Percentiles rank a stretch among this genome's conserved stretches.
These are phyloP conservation scores for Diddensiella santjacobensis DNA, from an alignment of 805 yeast genomes.

Conservation along the genomic window DNA sequence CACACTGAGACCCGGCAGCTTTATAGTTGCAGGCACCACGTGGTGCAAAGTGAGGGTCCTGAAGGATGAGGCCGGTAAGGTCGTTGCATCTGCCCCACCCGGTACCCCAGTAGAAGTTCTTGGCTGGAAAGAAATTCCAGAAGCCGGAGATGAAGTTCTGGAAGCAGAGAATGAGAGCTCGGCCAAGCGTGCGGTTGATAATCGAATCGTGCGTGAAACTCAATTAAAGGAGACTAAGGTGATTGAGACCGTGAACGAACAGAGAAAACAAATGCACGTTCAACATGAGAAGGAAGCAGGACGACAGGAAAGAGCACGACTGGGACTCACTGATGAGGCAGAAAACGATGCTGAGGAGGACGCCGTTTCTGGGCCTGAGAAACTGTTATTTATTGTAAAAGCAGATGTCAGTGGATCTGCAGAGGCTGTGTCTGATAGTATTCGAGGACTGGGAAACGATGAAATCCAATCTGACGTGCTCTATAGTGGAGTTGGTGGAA, in stretches of 20 bases:
- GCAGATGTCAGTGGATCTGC: conserved; percentile 94
- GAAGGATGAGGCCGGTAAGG: conserved; percentile 67
- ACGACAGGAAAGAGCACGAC: conserved; percentile 52
- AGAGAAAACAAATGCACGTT: conserved; percentile 49
- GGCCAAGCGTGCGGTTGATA: conserved; percentile 71
- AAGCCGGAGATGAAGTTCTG: conserved; percentile 80
- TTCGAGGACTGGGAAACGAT: conserved; percentile 79
- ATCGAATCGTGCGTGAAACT: conserved; percentile 53
- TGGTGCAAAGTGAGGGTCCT: conserved; percentile 81
- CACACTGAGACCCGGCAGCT: conserved; percentile 59
- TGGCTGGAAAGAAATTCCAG: conserved; percentile 94
- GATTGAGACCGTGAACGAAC: conserved; percentile 67
- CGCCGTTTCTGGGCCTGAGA: conserved; percentile 23
- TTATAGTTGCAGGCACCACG: conserved; percentile 82
- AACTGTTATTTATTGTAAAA: conserved; percentile 58
- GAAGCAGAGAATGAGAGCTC: conserved; percentile 69
- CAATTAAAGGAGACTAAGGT: conserved; percentile 56
- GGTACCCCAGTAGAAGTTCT: conserved; percentile 85
- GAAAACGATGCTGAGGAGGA: conserved; percentile 37
- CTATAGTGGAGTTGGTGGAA: conserved; percentile 72
- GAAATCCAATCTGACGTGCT: conserved; percentile 72
- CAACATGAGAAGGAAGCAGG: conserved; percentile 51
- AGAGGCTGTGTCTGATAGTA: conserved; percentile 85
- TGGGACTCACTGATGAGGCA: conserved; percentile 56
- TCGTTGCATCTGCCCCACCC: conserved; percentile 67